Conservation (phyloP, 1,139 yeast genomes). For the Saccharomycopsis hybrid region DNA sequence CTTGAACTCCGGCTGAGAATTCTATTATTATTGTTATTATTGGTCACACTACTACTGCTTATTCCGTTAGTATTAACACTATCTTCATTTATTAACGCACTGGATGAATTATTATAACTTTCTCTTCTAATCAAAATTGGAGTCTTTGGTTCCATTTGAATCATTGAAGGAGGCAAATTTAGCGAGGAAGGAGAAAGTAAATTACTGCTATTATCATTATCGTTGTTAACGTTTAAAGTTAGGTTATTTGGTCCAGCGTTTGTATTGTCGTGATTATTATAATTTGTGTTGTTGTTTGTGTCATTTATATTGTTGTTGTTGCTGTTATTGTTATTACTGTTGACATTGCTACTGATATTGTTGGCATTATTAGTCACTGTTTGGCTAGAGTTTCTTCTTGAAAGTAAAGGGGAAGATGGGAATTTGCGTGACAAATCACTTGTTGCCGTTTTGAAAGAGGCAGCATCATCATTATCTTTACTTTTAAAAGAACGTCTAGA, state of each 20-base stretch:
- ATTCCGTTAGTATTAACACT: constrained; percentile 23
- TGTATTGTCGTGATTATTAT: constrained; percentile 21
- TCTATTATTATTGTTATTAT: no score
- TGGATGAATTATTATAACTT: constrained; percentile 23
- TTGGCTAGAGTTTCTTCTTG: constrained; percentile 37
- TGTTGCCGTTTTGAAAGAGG: constrained; percentile 27
- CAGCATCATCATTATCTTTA: constrained; percentile 30
- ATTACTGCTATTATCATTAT: constrained; percentile 22
- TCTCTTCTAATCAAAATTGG: constrained; percentile 43
- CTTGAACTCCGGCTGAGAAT: constrained; percentile 6
- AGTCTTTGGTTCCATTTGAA: constrained; percentile 57
- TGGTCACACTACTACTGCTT: not conserved
- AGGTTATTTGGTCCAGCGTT: constrained; percentile 21
- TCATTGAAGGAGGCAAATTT: constrained; percentile 60
- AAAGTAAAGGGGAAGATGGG: constrained; percentile 33
- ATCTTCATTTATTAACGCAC: constrained; percentile 24
- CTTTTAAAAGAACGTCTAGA: constrained; percentile 43
- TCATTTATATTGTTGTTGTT: no score
- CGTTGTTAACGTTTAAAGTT: constrained; percentile 21
- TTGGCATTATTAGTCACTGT: constrained; percentile 21
- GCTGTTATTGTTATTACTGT: no score
- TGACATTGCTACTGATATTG: constrained; percentile 22
- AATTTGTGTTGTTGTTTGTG: constrained; percentile 6
- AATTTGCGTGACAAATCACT: constrained; percentile 25
- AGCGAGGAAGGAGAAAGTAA: constrained; percentile 3